Base-by-base conservation (phyloP, 2,329 filamentous ascomycete species). In the Plectosphaerella sp. region DNA sequence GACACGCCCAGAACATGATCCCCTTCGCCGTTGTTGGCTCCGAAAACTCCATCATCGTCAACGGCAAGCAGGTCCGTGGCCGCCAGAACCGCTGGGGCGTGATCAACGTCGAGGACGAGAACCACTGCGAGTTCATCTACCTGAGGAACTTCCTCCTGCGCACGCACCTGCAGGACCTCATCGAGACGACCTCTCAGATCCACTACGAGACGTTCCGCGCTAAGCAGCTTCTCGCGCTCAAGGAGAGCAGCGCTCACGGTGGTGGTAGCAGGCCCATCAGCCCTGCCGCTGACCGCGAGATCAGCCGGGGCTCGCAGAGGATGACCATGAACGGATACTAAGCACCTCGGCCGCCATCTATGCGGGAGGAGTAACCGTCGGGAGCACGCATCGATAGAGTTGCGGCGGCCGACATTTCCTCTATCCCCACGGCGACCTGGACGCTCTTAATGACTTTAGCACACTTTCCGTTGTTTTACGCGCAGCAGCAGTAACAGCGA, bases 171-270 rank as follows among this genome's bases (percentile, higher is more conserved):
- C 94, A 99, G 80, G 94, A 99, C 67, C 84, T 99, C 61, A 97
- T 99, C 73, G 94, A 99, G 78, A 99, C 94, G 33, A 99, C 94
- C 47, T 97, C 92, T 62, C 94, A 99, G 80, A 99, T 97, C 74
- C 94, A 99, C 82, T 99, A 99, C 81, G 94, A 99, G 82, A 96
- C 91, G 54, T 99, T 99, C 92, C 92, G 94, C 74, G 92, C 94
- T 66, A 99, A 99, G 86, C 94, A 99, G 76, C 80, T 99, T 65
- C 78, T 99, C 68, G 94, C 94, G 53, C 83, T 99, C 70, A 99
- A 97, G 85, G 94, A 99, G 80, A 96, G 89, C 81, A 96, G 90
- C 68, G 90, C 91, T 62, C 89, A 91, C 60, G 88, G 86, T 59
- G 83, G 85, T 62, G 84, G 87, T 60, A 94, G 90, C 78, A 83